Base-by-base conservation (phyloP, 1,284 basidiomycete species). In the Cutaneotrichosporon daszewskae region DNA sequence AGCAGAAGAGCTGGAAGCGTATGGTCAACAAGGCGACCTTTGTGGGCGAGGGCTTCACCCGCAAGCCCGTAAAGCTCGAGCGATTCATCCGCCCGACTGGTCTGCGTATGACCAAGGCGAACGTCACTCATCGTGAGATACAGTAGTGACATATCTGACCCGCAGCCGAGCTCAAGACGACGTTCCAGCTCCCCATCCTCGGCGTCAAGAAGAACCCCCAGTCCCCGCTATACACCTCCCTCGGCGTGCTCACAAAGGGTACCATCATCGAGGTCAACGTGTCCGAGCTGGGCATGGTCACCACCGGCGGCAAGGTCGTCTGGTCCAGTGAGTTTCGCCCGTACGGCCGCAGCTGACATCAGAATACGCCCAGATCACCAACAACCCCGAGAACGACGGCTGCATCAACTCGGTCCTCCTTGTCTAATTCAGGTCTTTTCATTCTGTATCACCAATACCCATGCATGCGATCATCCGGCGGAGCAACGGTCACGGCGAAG, bases 1-100 rank as follows among this genome's bases (percentile, higher is more conserved):
- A 94, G 76, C 82, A 80, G 68, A 99, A 98, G 74, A 81, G 85
- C 20, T 99, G 95, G 95, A 99, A 99, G 76, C 81, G 95, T 57
- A 97, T 99, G 94, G 89, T 99, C 54, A 96, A 92, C 55, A 99
- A 98, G 74, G 92, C 94, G 34, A 97, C 94, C 2, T 98, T 98
- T 67, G 94, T 98, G 32, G 94, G 94, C 10, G 92, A 96, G 72
- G 85, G 89, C 28, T 99, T 98, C 71, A 99, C 95, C 13, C 79
- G 95, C 54, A 98, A 98, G 72, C 95, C 95, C 1, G 92, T 96
- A 47, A 99, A 99, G 76, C 87, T 98, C 81, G 95, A 99, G 75
- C 79, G 95, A 36, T 99, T 99, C 71, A 84, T 99, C 47, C 79
- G 95, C 49, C 95, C 95, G 9, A 96, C 95, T 86, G 95, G 90